These are phyloP conservation scores for Sclerotinia glacialis DNA, from an alignment of 2,329 filamentous ascomycete species.

Conservation along the genomic window DNA sequence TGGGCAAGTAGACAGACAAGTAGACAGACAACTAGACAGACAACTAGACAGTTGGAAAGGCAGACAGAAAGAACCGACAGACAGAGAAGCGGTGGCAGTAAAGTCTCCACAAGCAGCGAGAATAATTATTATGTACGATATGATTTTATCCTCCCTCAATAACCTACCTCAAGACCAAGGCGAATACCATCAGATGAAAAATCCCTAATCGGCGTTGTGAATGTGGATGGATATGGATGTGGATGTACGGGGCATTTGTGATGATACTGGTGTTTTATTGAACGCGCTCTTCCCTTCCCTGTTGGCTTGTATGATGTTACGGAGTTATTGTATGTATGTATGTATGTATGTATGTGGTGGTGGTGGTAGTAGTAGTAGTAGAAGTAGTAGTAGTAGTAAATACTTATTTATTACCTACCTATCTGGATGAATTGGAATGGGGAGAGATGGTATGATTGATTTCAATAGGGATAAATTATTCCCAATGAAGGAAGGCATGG, in stretches of 20 bases:
- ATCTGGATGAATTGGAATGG: no score
- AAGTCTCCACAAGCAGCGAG: not conserved
- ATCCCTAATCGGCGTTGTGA: not conserved
- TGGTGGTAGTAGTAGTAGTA: no score
- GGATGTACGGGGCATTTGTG: not conserved
- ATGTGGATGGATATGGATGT: not conserved
- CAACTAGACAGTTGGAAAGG: not conserved
- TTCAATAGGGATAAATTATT: no score
- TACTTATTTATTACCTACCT: no score
- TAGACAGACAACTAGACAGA: not conserved
- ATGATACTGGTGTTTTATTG: not conserved
- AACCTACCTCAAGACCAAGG: not conserved
- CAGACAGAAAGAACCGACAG: not conserved
- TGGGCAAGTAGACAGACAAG: not conserved
- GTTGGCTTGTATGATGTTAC: slow-evolving; percentile 1
- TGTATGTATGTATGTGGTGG: no score
- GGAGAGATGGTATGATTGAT: no score
- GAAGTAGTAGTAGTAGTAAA: no score
- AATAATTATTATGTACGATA: not conserved
- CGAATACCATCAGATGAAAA: not conserved
- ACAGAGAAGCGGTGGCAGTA: not conserved
- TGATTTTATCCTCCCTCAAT: not conserved
- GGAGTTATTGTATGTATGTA: no score
- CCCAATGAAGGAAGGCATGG: not conserved
- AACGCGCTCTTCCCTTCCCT: slow-evolving; percentile 8